A percentile compares a stretch with the other conserved stretches of the same genome.
These are phyloP conservation scores for Cystofilobasidium ferigula DNA, from an alignment of 768 basidiomycete species.

Conservation along the genomic window DNA sequence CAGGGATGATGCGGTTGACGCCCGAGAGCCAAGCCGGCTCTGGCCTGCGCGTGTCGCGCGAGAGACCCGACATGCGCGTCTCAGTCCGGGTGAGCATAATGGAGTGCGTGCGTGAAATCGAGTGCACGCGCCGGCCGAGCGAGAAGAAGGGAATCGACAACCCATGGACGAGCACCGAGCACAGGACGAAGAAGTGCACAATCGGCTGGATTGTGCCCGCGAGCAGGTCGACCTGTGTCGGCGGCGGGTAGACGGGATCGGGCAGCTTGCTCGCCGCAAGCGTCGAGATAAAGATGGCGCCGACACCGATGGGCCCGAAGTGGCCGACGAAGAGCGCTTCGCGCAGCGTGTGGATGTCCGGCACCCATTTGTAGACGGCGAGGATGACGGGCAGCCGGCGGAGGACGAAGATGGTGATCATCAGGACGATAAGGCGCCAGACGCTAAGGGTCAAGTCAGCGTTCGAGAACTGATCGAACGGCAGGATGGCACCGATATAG, in stretches of 20 bases:
- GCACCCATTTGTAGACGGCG: conserved; percentile 76
- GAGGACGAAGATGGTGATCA: conserved; percentile 67
- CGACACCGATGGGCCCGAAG: conserved; percentile 76
- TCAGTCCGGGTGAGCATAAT: conserved; percentile 39
- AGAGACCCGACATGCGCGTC: conserved; percentile 42
- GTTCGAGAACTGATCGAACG: conserved; percentile 68
- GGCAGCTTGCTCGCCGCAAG: conserved; percentile 37
- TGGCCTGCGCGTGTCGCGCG: conserved; percentile 12
- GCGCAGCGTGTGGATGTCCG: conserved; percentile 85
- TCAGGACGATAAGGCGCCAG: conserved; percentile 75
- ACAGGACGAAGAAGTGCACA: conserved; percentile 86
- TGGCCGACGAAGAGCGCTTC: conserved; percentile 93
- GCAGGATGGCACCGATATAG: conserved; percentile 91
- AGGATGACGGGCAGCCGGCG: conserved; percentile 76
- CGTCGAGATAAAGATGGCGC: conserved; percentile 73
- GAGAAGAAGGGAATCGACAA: conserved; percentile 92
- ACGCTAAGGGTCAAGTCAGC: conserved; percentile 56
- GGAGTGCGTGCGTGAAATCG: conserved; percentile 81
- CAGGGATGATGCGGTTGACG: conserved; percentile 56
- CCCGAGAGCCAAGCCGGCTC: conserved; percentile 76
- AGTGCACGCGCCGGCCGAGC: conserved; percentile 80
- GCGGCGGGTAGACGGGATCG: conserved; percentile 42
- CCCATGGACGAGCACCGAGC: conserved; percentile 68
- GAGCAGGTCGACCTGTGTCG: conserved; percentile 54
- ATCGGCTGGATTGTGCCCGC: conserved; percentile 77